Percentiles rank a stretch among this genome's conserved stretches.
Conservation (phyloP, 345 rosid genomes). For the Ricinus communis region DNA sequence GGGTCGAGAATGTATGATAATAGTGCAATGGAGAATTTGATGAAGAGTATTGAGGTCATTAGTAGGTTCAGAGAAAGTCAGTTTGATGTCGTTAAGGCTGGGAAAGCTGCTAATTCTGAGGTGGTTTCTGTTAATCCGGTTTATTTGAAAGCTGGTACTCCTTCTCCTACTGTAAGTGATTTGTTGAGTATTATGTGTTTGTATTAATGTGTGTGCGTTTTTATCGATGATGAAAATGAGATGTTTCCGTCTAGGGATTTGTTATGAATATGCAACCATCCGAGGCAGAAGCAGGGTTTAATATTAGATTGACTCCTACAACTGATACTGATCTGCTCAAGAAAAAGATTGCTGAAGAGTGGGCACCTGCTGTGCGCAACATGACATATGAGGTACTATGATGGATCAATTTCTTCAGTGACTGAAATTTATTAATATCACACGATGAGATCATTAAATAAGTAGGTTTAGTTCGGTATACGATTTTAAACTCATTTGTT, state of each 20-base stretch:
- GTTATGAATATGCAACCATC: slow-evolving; percentile 96
- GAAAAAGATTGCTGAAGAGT: slow-evolving; percentile 72
- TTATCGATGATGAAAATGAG: neutral
- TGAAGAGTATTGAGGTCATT: slow-evolving; percentile 74
- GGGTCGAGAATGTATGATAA: slow-evolving; percentile 81
- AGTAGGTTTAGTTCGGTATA: neutral
- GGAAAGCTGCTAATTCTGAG: slow-evolving; percentile 58
- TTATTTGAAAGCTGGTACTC: slow-evolving; percentile 76
- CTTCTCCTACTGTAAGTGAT: slow-evolving; percentile 56
- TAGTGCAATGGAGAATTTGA: slow-evolving; percentile 83
- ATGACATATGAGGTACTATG: slow-evolving; percentile 62
- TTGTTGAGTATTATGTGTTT: slow-evolving; percentile 1
- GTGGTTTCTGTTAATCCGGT: slow-evolving; percentile 90
- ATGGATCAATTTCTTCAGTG: neutral
- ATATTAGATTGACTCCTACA: slow-evolving; percentile 77
- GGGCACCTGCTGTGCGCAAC: slow-evolving; percentile 85
- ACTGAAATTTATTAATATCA: neutral
- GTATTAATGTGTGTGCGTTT: neutral
- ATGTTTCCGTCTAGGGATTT: slow-evolving; percentile 52
- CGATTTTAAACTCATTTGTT: neutral
- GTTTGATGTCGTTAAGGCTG: slow-evolving; percentile 76
- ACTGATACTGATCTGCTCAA: slow-evolving; percentile 57
- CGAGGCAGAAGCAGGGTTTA: slow-evolving; percentile 92
- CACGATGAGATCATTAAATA: neutral
- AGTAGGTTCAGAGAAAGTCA: slow-evolving; percentile 66